A percentile compares a stretch with the other conserved stretches of the same genome.
Evolutionary conservation across 1,284 basidiomycete genomes (phyloP).

Genomic region (Phlebopus sp.): DNA sequence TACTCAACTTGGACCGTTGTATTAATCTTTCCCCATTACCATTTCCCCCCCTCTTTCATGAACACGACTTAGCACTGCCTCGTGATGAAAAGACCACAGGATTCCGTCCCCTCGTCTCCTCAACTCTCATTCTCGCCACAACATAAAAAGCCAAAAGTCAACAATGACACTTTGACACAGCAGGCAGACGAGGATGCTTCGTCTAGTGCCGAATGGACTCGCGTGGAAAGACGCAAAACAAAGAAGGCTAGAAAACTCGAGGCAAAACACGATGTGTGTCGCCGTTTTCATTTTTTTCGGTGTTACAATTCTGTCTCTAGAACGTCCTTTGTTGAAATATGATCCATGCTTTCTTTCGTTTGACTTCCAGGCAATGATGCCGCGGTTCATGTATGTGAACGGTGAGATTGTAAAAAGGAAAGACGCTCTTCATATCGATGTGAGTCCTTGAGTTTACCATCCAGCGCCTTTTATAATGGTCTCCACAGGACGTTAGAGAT

Average conservation of each 20-base stretch:
- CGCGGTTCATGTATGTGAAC: constrained; percentile 78
- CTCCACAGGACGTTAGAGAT: constrained; percentile 76
- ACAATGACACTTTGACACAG: constrained; percentile 23
- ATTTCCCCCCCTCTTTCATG: background rate
- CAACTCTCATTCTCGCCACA: constrained; percentile 18
- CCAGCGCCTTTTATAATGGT: constrained; percentile 4
- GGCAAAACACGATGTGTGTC: constrained; percentile 58
- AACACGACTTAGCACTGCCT: background rate
- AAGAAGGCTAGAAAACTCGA: constrained; percentile 68
- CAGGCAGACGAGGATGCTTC: constrained; percentile 18
- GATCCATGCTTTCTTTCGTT: constrained; percentile 6
- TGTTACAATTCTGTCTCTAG: background rate
- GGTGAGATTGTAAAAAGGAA: constrained; percentile 69
- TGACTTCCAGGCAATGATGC: constrained; percentile 49
- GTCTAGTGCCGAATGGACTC: constrained; percentile 56
- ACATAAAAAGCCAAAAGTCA: constrained; percentile 34
- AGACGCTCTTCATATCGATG: constrained; percentile 73
- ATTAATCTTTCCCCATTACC: background rate
- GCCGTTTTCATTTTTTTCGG: background rate
- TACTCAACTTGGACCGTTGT: background rate
- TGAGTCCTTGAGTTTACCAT: constrained; percentile 37
- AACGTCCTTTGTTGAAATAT: constrained; percentile 2
- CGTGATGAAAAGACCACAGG: constrained; percentile 38
- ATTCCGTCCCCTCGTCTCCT: constrained; percentile 18
- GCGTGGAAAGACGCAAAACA: constrained; percentile 72